Conservation (phyloP, 2,329 filamentous ascomycete genomes). For the Rugonectria rugulosa region DNA sequence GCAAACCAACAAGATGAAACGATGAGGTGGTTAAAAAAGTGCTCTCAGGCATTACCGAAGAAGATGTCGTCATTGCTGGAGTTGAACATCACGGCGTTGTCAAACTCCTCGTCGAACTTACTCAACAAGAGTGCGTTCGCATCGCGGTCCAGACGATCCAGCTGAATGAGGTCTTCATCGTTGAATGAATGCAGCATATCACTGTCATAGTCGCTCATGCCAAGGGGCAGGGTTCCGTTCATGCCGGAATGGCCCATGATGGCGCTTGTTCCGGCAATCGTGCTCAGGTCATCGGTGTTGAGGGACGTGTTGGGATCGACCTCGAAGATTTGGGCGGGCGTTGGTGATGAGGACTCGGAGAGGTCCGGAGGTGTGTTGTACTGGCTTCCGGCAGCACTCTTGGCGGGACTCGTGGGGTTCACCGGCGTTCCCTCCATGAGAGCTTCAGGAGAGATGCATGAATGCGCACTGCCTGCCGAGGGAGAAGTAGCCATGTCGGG, state of each 20-base stretch:
- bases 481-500: constrained; percentile 50
- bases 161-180: constrained; percentile 51
- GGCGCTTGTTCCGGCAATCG: constrained; percentile 40
- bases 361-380: constrained; percentile 67
- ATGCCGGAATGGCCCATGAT: constrained; percentile 45
- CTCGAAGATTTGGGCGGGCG: constrained; percentile 57
- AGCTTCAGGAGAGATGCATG: constrained; percentile 54
- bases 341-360: constrained; percentile 67
- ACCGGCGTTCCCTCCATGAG: constrained; percentile 48
- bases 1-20: constrained; percentile 1
- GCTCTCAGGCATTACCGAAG: constrained; percentile 51
- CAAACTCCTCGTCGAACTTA: constrained; percentile 64
- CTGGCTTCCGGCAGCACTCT: constrained; percentile 57
- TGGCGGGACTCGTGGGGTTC: constrained; percentile 56
- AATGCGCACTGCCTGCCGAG: constrained; percentile 46
- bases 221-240: constrained; percentile 43
- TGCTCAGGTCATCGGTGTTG: constrained; percentile 41
- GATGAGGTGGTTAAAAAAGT: neutral
- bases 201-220: constrained; percentile 51
- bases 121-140: constrained; percentile 57
- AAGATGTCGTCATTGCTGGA: constrained; percentile 60
- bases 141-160: constrained; percentile 56
- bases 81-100: constrained; percentile 59
- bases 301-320: constrained; percentile 50
- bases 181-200: constrained; percentile 54